A percentile compares a stretch with the other conserved stretches of the same genome.
These are phyloP conservation scores for Exophiala aquamarina DNA, from an alignment of 2,329 filamentous ascomycete species.

Conservation along the genomic window DNA sequence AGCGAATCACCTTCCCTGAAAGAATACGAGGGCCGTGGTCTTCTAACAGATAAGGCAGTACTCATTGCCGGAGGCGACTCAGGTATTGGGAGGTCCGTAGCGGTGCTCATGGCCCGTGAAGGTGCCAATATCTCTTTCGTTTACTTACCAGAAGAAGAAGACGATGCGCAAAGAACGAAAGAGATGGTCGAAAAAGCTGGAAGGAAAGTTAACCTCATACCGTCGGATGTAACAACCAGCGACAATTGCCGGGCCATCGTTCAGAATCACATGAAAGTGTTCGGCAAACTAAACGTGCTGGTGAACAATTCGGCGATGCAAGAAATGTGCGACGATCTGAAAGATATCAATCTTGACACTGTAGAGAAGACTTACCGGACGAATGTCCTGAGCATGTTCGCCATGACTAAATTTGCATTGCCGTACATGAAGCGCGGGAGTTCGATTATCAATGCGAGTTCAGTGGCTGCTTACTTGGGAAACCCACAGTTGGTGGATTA, in stretches of 20 bases:
- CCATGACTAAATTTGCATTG: slow-evolving; percentile 58
- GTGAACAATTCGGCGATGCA: slow-evolving; percentile 58
- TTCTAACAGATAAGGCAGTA: slow-evolving; percentile 52
- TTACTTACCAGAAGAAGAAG: slow-evolving; percentile 56
- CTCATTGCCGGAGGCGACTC: slow-evolving; percentile 59
- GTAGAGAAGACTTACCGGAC: slow-evolving; percentile 58
- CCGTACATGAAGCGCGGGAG: slow-evolving; percentile 50
- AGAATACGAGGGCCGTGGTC: slow-evolving; percentile 48
- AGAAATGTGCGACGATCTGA: slow-evolving; percentile 49
- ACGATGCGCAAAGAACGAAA: slow-evolving; percentile 57
- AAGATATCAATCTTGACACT: slow-evolving; percentile 53
- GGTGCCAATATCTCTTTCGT: slow-evolving; percentile 58
- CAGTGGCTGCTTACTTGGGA: slow-evolving; percentile 56
- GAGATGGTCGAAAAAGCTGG: slow-evolving; percentile 53
- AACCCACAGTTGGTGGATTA: slow-evolving; percentile 55
- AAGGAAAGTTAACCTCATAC: slow-evolving; percentile 49
- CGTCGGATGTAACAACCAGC: slow-evolving; percentile 51
- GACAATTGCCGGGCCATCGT: slow-evolving; percentile 53
- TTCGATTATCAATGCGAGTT: slow-evolving; percentile 59
- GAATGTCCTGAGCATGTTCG: slow-evolving; percentile 60
- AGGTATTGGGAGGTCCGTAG: slow-evolving; percentile 56
- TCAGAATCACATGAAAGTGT: slow-evolving; percentile 54
- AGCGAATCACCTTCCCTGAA: slow-evolving; percentile 18
- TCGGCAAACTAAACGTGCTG: slow-evolving; percentile 46
- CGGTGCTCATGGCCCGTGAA: slow-evolving; percentile 58